Conservation (phyloP, 768 basidiomycete species). For the Panellus pusillus region DNA sequence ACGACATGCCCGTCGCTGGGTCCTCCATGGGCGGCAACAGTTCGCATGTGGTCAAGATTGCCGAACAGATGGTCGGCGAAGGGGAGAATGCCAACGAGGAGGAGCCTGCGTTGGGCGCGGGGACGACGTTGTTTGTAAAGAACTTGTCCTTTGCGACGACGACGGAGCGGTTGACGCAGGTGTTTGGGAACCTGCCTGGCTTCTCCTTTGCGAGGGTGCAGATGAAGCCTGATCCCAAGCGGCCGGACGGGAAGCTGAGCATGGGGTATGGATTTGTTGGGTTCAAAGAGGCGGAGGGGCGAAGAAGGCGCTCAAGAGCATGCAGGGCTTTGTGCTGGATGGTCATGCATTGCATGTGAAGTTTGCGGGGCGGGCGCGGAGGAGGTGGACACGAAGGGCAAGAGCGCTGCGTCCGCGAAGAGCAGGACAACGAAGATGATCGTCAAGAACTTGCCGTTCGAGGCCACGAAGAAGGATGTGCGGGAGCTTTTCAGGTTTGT, state of each 20-base stretch:
- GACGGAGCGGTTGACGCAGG: constrained; percentile 61
- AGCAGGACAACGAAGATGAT: constrained; percentile 89
- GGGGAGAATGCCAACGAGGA: constrained; percentile 41
- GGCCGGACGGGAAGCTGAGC: too few relatives aligned
- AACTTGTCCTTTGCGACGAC: constrained; percentile 94
- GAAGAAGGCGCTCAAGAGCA: constrained; percentile 67
- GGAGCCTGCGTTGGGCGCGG: too few relatives aligned
- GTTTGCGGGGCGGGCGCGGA: constrained; percentile 83
- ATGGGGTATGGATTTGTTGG: too few relatives aligned
- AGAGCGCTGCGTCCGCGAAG: constrained; percentile 42
- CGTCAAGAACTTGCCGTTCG: constrained; percentile 98
- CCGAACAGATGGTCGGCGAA: constrained; percentile 40
- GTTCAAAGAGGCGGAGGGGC: constrained; percentile 86
- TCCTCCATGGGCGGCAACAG: constrained; percentile 1
- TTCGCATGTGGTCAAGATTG: constrained; percentile 37
- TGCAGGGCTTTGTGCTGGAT: constrained; percentile 83
- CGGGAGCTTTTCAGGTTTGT: constrained; percentile 88
- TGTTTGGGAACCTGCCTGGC: constrained; percentile 73
- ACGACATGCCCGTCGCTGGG: too few relatives aligned
- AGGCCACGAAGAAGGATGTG: constrained; percentile 91
- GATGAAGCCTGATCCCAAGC: too few relatives aligned
- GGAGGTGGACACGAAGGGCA: constrained; percentile 39
- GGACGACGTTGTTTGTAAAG: constrained; percentile 91
- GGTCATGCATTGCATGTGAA: constrained; percentile 82
- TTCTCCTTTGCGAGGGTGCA: constrained; percentile 90